Evolutionary conservation across 1,284 basidiomycete genomes (phyloP).

Genomic region (Heterobasidion occidentale): DNA sequence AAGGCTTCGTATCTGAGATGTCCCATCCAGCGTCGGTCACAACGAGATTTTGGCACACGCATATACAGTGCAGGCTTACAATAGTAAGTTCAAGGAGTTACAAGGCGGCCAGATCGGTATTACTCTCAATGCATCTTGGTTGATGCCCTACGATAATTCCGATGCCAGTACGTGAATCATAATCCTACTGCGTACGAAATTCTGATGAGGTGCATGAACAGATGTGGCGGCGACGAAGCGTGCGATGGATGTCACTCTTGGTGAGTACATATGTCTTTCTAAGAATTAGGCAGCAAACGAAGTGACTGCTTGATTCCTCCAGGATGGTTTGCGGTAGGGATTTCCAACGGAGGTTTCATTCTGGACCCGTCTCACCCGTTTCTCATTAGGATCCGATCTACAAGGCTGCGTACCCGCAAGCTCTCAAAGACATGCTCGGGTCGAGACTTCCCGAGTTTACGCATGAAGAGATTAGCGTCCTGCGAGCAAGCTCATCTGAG

Average conservation of each 20-base stretch:
- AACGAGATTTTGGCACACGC: constrained; percentile 64
- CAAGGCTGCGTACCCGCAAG: constrained; percentile 39
- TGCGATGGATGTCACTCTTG: constrained; percentile 31
- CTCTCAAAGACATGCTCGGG: constrained; percentile 34
- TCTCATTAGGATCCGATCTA: constrained; percentile 35
- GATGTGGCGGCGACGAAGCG: constrained; percentile 34
- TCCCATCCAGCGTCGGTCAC: constrained; percentile 25
- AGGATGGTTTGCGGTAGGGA: constrained; percentile 23
- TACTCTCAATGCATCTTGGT: constrained; percentile 48
- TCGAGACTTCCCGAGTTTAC: constrained; percentile 44
- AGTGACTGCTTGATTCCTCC: neutral
- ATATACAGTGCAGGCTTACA: constrained; percentile 55
- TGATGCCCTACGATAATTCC: constrained; percentile 37
- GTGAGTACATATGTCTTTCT: constrained; percentile 7
- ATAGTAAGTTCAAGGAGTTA: constrained; percentile 44
- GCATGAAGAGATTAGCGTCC: constrained; percentile 33
- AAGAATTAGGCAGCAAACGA: neutral
- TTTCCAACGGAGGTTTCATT: neutral
- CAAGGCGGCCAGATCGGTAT: constrained; percentile 68
- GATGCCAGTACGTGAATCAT: constrained; percentile 31
- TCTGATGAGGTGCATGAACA: no score
- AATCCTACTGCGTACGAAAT: neutral
- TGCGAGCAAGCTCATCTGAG: constrained; percentile 34
- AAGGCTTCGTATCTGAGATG: neutral
- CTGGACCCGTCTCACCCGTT: neutral